Evolutionary conservation across 2,329 filamentous ascomycete species (phyloP).

Genomic region (Daldinia eschscholtzii): DNA sequence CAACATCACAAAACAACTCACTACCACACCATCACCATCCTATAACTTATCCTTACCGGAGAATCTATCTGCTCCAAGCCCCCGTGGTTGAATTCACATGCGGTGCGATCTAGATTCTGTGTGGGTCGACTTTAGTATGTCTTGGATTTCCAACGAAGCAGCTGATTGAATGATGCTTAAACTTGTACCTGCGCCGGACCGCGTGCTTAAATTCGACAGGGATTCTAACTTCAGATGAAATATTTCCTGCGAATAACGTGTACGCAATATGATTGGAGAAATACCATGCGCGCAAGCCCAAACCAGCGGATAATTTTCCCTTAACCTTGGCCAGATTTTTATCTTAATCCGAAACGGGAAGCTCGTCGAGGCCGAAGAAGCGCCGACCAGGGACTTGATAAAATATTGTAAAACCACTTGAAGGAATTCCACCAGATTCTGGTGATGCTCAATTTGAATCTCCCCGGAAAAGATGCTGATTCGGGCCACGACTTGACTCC

Average conservation of each 20-base stretch:
- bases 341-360: conserved; percentile 37
- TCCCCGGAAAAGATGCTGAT: conserved; percentile 34
- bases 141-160: conserved; percentile 42
- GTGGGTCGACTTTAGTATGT: conserved; percentile 42
- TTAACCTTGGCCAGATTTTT: conserved; percentile 18
- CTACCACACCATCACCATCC: conserved; percentile 5
- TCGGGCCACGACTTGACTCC: conserved; percentile 39
- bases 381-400: conserved; percentile 37
- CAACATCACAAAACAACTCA: background rate
- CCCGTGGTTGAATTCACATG: conserved; percentile 49
- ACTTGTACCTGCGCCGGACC: conserved; percentile 49
- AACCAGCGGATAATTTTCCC: conserved; percentile 17
- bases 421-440: conserved; percentile 24
- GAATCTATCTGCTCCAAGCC: conserved; percentile 24
- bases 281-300: conserved; percentile 12
- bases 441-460: conserved; percentile 21
- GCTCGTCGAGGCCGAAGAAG: conserved; percentile 39
- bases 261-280: conserved; percentile 33
- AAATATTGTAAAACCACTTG: conserved; percentile 28
- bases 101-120: conserved; percentile 41
- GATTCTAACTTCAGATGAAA: conserved; percentile 34
- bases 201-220: conserved; percentile 37
- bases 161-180: conserved; percentile 45
- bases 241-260: conserved; percentile 4
- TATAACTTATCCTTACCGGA: conserved; percentile 10